phyloP scores from a whole-genome alignment of 1,139 yeast species.

The Blastobotrys indianensis region DNA sequence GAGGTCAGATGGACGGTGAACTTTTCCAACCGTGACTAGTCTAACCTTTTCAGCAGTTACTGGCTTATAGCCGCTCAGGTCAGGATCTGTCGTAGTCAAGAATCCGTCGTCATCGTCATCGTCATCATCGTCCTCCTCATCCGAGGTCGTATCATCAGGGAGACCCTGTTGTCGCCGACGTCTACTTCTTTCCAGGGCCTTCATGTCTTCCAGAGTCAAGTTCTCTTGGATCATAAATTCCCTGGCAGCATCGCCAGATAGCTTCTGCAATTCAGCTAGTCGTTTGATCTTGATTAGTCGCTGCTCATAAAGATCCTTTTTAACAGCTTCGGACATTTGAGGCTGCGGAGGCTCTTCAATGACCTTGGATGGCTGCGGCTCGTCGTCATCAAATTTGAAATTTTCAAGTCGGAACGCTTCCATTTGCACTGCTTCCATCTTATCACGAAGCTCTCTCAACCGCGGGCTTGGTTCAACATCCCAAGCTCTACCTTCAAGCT shows the following conservation, averaged over 20 bases:
- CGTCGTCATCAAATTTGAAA: constrained; percentile 60
- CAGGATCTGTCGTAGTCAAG: background rate
- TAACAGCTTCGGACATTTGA: constrained; percentile 15
- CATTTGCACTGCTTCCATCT: constrained; percentile 79
- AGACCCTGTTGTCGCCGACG: background rate
- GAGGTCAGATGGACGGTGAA: constrained; percentile 9
- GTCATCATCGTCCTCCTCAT: constrained; percentile 1
- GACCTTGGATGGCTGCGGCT: constrained; percentile 14
- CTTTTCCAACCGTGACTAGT: constrained; percentile 19
- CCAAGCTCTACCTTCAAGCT: constrained; percentile 46
- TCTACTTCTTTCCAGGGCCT: background rate
- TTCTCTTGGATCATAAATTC: constrained; percentile 13
- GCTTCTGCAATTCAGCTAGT: constrained; percentile 29
- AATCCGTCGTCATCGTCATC: background rate
- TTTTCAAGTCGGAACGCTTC: constrained; percentile 84
- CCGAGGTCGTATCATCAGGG: background rate
- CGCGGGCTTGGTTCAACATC: constrained; percentile 73
- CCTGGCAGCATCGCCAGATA: constrained; percentile 31
- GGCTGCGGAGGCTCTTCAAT: constrained; percentile 11
- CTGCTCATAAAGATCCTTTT: constrained; percentile 26
- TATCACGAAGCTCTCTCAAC: constrained; percentile 67
- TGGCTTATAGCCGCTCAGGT: constrained; percentile 9
- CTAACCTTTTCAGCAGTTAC: constrained; percentile 24
- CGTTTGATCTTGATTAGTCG: constrained; percentile 25
- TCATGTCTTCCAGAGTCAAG: constrained; percentile 1